A percentile compares a stretch with the other conserved stretches of the same genome.
phyloP scores from a whole-genome alignment of 305 asterid genomes.

The Fraxinus sp. region DNA sequence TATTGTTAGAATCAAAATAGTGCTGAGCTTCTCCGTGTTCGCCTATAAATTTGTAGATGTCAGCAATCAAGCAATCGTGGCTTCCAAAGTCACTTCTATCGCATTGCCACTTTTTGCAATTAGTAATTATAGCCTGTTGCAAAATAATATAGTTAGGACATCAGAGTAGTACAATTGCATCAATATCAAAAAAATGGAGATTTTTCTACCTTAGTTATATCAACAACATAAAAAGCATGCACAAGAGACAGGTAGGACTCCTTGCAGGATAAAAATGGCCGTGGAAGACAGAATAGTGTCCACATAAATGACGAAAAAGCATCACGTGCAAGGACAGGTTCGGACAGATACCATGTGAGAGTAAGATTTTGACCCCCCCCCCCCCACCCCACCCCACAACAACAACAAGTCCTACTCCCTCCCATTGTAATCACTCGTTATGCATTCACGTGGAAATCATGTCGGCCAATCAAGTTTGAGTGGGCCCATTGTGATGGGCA shows the following conservation, averaged over 20 bases:
- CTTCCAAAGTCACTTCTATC: conserved; percentile 37
- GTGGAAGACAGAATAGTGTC: conserved; percentile 89
- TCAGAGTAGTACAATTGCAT: conserved; percentile 10
- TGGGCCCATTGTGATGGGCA: background rate
- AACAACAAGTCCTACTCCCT: background rate
- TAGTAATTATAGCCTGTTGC: conserved; percentile 61
- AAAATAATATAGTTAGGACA: conserved; percentile 21
- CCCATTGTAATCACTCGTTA: background rate
- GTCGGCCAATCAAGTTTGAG: background rate
- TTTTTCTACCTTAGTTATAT: conserved; percentile 67
- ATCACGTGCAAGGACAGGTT: conserved; percentile 74
- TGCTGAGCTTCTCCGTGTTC: conserved; percentile 47
- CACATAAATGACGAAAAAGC: conserved; percentile 95
- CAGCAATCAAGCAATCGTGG: conserved; percentile 54
- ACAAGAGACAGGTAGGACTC: conserved; percentile 76
- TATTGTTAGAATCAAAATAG: conserved; percentile 50
- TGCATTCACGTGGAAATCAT: background rate
- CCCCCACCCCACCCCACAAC: too few species aligned
- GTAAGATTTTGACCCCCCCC: background rate
- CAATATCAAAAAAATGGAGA: conserved; percentile 19
- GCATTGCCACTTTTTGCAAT: conserved; percentile 34
- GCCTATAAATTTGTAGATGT: conserved; percentile 48
- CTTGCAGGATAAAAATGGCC: conserved; percentile 67
- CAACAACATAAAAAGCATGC: conserved; percentile 66
- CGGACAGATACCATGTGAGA: conserved; percentile 42